phyloP scores from a whole-genome alignment of 2,329 filamentous ascomycete genomes.

The Colletotrichum abscissum region DNA sequence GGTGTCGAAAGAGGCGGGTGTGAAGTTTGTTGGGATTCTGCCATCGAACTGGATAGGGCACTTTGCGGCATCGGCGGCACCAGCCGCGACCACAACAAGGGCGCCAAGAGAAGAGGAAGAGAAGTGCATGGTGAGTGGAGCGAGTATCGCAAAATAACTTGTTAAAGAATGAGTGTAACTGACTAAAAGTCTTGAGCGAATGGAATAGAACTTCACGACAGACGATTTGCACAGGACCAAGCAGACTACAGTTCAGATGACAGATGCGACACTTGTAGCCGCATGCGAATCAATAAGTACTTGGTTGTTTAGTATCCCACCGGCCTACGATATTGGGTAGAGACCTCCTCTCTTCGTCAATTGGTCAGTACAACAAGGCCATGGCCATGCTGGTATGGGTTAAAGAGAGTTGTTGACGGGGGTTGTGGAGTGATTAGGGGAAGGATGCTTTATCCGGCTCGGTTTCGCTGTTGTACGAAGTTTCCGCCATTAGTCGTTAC shows the following conservation, averaged over 20 bases:
- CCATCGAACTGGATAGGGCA: conserved; percentile 58
- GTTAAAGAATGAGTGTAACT: not conserved
- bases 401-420: too few species aligned
- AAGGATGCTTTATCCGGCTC: not conserved
- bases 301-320: too few species aligned
- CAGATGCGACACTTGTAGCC: not conserved
- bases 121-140: not conserved
- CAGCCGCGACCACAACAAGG: not conserved
- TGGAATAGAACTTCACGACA: not conserved
- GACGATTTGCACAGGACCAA: not conserved
- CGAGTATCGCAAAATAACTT: not conserved
- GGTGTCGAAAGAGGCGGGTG: conserved; percentile 52
- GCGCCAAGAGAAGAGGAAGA: not conserved
- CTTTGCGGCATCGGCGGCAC: conserved; percentile 30
- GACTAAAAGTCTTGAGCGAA: not conserved
- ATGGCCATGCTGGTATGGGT: too few species aligned
- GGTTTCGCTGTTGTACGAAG: not conserved
- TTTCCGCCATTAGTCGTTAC: not conserved
- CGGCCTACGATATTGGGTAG: too few species aligned
- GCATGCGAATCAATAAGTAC: not conserved
- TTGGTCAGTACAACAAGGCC: too few species aligned
- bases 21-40: conserved; percentile 52
- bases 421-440: too few species aligned
- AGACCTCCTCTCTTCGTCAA: too few species aligned
- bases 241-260: too few species aligned